Evolutionary conservation across 2,329 filamentous ascomycete species (phyloP).

Genomic region (Plectosphaerella cucumerina): DNA sequence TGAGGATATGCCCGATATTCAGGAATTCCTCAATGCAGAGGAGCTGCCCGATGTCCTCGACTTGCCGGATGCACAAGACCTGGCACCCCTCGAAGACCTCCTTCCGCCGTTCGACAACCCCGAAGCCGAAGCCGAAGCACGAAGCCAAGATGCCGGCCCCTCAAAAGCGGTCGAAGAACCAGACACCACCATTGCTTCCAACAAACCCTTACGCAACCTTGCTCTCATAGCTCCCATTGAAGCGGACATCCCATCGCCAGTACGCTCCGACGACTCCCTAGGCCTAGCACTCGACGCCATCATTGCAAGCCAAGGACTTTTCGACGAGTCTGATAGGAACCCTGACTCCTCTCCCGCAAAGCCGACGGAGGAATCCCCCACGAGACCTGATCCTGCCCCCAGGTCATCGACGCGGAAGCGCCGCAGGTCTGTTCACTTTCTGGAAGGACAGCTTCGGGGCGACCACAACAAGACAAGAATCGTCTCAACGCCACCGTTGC

Average conservation of each 20-base stretch:
- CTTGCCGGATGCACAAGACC: no score
- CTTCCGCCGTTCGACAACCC: no score
- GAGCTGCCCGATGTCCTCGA: no score
- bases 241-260: background rate
- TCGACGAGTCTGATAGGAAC: background rate
- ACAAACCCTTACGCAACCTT: conserved; percentile 3
- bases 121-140: no score
- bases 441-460: background rate
- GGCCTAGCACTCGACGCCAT: background rate
- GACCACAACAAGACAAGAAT: background rate
- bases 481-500: background rate
- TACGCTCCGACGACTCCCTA: background rate
- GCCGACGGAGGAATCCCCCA: background rate
- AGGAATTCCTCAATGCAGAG: no score
- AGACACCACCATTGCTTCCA: conserved; percentile 14
- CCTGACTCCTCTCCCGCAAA: background rate
- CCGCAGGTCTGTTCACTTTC: background rate
- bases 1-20: no score
- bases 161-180: no score
- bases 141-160: no score
- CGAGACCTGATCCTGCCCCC: background rate
- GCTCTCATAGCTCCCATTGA: background rate
- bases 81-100: no score
- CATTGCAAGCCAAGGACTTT: background rate
- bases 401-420: background rate